Evolutionary conservation across 768 basidiomycete species (phyloP), one percentile per base, ranked within the genome.

Genomic region (Candolleomyces efflorescens): DNA sequence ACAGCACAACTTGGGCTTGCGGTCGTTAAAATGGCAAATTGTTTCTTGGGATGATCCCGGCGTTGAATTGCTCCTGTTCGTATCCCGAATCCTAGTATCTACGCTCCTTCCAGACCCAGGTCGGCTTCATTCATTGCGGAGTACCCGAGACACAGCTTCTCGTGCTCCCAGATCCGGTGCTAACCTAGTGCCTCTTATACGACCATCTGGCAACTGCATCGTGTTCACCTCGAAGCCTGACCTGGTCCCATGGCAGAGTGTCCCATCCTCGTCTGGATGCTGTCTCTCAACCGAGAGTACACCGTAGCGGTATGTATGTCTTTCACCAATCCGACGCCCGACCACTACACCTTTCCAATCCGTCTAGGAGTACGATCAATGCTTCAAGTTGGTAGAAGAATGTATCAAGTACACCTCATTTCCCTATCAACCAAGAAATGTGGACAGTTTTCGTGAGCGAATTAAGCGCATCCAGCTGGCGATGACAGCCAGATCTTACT

Each of bases 221-320:
- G 41, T 15, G 41, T 18, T 18, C 22, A 22, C 22, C 5, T 13
- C 3, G 22, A 50, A 32, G 15, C 20, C 27, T 32, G 49, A 50
- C 27, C 49, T 27, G 49, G 49, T 27, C 20, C 24, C 50, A 58
- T 58, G 58, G 37, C 58, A 10, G 84, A 86, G 56, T 85, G 82
- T 67, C 86, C 86, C 11, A 83, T 90, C 60, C 78, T 91, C 24
- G 84, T 89, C 22, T 91, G 89, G 89, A 89, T 90, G 85, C 73
- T 91, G 52, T 87, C 86, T 4, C 71, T 89, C 67, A 90, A 90
- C 63, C 77, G 89, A 55, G 87, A 89, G 68, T 83, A 90, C 67
- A 81, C 83, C 12, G 75, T 77, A 69, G 81, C 84, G 68, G 89
- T 86, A 65, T 61, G 81, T 67, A 18, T 26, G 10, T 41, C 39